Conservation (phyloP, 2,329 filamentous ascomycete species). For the Colletotrichum horii region DNA sequence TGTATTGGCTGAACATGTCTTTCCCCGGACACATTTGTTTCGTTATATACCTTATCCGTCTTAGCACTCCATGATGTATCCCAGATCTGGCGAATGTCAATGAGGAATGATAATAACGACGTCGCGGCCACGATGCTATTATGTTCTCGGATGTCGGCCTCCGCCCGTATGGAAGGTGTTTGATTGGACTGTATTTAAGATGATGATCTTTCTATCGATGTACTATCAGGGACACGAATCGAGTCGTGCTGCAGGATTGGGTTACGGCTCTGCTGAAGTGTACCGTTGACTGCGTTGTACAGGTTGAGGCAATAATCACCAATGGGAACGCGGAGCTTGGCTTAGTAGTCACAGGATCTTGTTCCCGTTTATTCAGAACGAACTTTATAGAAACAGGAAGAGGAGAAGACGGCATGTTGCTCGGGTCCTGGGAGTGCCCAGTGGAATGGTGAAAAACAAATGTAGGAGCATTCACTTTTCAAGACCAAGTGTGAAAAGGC, state of each 20-base stretch:
- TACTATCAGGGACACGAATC: neutral
- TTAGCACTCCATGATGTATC: neutral
- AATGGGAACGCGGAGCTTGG: neutral
- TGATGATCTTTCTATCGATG: fast-evolving
- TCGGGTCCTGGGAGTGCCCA: fast-evolving
- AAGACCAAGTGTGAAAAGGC: no score
- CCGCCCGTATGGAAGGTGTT: neutral
- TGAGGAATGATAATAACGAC: fast-evolving
- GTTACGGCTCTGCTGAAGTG: no score
- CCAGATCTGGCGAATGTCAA: neutral
- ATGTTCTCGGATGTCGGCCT: neutral
- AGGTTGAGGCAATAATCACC: fast-evolving
- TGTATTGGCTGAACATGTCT: no score
- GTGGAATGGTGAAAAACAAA: neutral
- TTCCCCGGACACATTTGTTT: neutral
- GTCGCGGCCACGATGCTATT: neutral
- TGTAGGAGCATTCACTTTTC: no score
- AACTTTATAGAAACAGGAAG: neutral
- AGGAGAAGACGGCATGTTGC: fast-evolving
- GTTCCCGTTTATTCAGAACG: fast-evolving
- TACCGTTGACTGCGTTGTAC: fast-evolving
- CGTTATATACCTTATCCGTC: neutral
- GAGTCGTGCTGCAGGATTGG: no score
- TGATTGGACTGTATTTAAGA: neutral
- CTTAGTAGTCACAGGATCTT: fast-evolving